Base-by-base conservation (phyloP, 2,329 filamentous ascomycete genomes). In the Talaromyces sp. region DNA sequence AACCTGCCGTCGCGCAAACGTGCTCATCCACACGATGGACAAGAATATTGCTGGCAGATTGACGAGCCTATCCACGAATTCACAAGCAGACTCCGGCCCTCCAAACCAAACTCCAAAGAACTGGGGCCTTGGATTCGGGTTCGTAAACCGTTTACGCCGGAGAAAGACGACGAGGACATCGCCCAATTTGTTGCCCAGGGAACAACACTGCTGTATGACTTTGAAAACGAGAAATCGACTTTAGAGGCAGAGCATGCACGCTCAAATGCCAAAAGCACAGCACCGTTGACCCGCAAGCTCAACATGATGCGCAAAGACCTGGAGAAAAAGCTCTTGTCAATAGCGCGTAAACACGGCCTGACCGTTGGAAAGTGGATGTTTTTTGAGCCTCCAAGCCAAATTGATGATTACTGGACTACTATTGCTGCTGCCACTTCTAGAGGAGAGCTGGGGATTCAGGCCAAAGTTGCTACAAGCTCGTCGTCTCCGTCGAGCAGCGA, bases 41-140 rank as follows among this genome's bases (percentile, higher is more conserved):
- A 52, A 41, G 21, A 9, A 26, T 19, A 58, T 11, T 62, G 54
- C 52, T 61, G 86, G 83, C 27, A 86, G 87, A 78, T 88, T 88
- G 70, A 78, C 1, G 89, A 92, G 69, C 82, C 82, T 0, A 75
- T 89, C 1, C 73, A 83, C 8, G 80, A 82, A 0, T 95, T 96
- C 66, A 74, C 94, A 2, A 62, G 75, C 9, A 85, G 90, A 9
- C 78, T 92, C 0, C 88, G 88, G 0, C 89, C 91, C 0, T 81
- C 82, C 3, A 87, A 82, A 1, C 89, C 86, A 1, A 72, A 78
- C 2, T 70, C 75, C 3, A 74, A 72, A 1, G 67, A 67, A 0
- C 65, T 75, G 0, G 79, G 81, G 2, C 82, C 82, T 0, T 94
- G 90, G 88, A 90, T 96, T 54, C 91, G 83, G 77, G 83, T 89